Conservation (phyloP, 495 filamentous ascomycete species). For the Tuber umbilicatum region DNA sequence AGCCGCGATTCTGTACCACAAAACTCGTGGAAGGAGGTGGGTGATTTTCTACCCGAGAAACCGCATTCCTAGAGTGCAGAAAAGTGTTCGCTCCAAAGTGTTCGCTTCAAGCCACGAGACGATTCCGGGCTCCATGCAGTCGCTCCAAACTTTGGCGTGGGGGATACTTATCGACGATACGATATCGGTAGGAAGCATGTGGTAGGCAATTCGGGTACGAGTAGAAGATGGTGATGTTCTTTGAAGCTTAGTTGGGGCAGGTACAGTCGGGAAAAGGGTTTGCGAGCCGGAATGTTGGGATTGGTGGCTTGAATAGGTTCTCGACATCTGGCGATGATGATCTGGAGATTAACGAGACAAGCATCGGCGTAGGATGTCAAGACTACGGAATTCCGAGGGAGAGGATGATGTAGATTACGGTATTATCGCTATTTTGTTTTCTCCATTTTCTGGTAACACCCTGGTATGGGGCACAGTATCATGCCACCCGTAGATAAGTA, state of each 20-base stretch:
- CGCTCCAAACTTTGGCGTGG: neutral
- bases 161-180: neutral
- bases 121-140: neutral
- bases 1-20: neutral
- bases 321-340: conserved; percentile 18
- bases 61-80: neutral
- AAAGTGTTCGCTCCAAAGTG: neutral
- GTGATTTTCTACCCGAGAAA: neutral
- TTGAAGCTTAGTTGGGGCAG: conserved; percentile 11
- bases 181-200: neutral
- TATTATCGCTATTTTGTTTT: neutral
- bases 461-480: neutral
- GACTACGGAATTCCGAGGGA: conserved; percentile 20
- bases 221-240: conserved; percentile 6
- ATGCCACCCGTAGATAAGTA: neutral
- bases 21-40: neutral
- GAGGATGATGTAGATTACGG: conserved; percentile 18
- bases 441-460: neutral
- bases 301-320: conserved; percentile 34
- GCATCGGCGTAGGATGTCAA: conserved; percentile 15
- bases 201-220: neutral
- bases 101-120: neutral
- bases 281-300: conserved; percentile 36
- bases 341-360: conserved; percentile 20
- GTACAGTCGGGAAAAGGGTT: conserved; percentile 21